Base-by-base conservation (phyloP, 305 asterid species). In the Plantago coronopus region DNA sequence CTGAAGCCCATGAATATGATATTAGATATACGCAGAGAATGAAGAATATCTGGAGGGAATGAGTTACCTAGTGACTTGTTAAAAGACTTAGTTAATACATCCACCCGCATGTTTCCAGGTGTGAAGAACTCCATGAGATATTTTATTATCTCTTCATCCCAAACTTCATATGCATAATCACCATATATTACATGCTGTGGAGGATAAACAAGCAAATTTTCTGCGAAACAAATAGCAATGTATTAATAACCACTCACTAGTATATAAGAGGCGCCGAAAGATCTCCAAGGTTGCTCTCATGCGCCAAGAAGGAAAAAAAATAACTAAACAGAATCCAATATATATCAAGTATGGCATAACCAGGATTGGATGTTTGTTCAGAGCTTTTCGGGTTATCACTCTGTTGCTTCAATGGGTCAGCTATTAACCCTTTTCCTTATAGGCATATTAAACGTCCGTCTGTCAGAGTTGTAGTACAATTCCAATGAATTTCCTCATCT, bases 21-120 rank as follows among this genome's bases (percentile, higher is more conserved):
- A 55, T 44, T 53, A 63, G 22, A 57, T 17, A 13, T 61, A 61
- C 57, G 37, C 10, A 68, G 13, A 61, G 68, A 31, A 25, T 37
- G 38, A 54, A n/a, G 47, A 45, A 78, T 4, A 45, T 45, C 25
- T 31, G 48, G 38, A 40, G 19, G 21, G 59, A 11, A 61, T 23
- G 65, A 58, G 53, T 72, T 76, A 93, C 99, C 87, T 50, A 62
- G 67, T 55, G 89, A 74, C 58, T 81, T 80, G 79, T 86, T 73
- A 48, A 85, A 61, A 54, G 89, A 79, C 79, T 89, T 93, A 43
- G 96, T 83, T 61, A 82, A 74, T 23, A 93, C 4, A 62, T 93
- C 99, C 59, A 85, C 84, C 78, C 99, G 82, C 99, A 93, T 93
- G 83, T 93, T 93, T 69, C 86, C 87, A 44, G 96, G 96, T 77